Evolutionary conservation across 495 filamentous ascomycete species (phyloP).

Genomic region (Daldinia loculata): DNA sequence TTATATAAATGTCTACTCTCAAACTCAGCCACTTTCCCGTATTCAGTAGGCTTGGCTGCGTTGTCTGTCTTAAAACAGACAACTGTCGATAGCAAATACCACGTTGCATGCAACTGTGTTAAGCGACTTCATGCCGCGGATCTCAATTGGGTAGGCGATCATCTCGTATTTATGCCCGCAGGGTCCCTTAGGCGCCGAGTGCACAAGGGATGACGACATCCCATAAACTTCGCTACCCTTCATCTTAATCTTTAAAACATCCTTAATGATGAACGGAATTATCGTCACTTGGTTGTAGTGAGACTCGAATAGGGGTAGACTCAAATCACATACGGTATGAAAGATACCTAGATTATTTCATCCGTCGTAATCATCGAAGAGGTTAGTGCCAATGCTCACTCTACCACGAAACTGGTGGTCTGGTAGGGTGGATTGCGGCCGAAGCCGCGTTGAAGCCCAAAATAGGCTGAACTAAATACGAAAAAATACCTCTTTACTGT

Average conservation of each 20-base stretch:
- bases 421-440: not conserved
- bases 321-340: not conserved
- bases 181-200: slow-evolving; percentile 16
- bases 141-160: slow-evolving; percentile 31
- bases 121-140: not conserved
- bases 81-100: slow-evolving; percentile 15
- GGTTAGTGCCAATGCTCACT: not conserved
- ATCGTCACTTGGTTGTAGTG: slow-evolving; percentile 12
- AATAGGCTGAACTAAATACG: not conserved
- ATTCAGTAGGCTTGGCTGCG: slow-evolving; percentile 11
- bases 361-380: not conserved
- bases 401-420: not conserved
- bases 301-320: slow-evolving; percentile 6
- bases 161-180: slow-evolving; percentile 32
- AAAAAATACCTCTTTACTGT: not conserved
- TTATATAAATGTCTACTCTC: not conserved
- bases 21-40: slow-evolving; percentile 6
- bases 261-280: not conserved
- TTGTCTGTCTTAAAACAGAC: slow-evolving; percentile 13
- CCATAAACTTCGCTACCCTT: slow-evolving; percentile 19
- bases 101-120: slow-evolving; percentile 23
- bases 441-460: not conserved
- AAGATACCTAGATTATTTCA: not conserved
- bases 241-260: slow-evolving; percentile 4
- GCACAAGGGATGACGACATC: slow-evolving; percentile 23